Evolutionary conservation across 371 early-diverging fungal genomes (phyloP).

Genomic region (Mycotypha africana): DNA sequence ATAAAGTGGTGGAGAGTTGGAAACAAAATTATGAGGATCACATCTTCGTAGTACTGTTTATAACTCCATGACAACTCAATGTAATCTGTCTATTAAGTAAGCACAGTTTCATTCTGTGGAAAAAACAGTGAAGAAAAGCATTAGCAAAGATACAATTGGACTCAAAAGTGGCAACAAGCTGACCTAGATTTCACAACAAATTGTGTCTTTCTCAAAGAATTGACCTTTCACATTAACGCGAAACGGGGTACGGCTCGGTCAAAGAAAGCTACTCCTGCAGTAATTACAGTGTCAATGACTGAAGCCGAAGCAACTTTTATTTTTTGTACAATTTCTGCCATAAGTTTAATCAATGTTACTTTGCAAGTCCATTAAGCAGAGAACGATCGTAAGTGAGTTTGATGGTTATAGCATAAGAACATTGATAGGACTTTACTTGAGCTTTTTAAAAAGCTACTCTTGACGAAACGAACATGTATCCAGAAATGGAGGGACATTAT

Average conservation of each 20-base stretch:
- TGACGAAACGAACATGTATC: slow-evolving; percentile 19
- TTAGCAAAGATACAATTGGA: slow-evolving; percentile 17
- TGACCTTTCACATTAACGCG: slow-evolving; percentile 10
- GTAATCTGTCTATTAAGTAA: slow-evolving; percentile 16
- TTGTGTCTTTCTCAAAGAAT: slow-evolving; percentile 4
- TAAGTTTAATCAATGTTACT: slow-evolving; percentile 9
- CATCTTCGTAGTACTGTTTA: slow-evolving; percentile 13
- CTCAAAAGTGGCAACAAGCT: slow-evolving; percentile 25
- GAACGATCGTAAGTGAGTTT: slow-evolving; percentile 7
- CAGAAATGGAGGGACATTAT: slow-evolving; percentile 22
- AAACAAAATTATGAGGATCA: slow-evolving; percentile 13
- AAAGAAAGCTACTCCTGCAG: slow-evolving; percentile 6
- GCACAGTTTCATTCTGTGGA: slow-evolving; percentile 8
- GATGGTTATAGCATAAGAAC: slow-evolving; percentile 10
- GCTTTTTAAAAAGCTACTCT: slow-evolving; percentile 12
- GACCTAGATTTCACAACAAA: slow-evolving; percentile 7
- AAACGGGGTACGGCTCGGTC: slow-evolving; percentile 5
- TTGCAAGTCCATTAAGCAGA: slow-evolving; percentile 14
- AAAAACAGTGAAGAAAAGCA: slow-evolving; percentile 8
- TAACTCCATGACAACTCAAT: slow-evolving; percentile 13
- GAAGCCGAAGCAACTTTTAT: slow-evolving; percentile 11
- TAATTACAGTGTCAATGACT: slow-evolving; percentile 8
- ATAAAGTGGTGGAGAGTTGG: slow-evolving; percentile 11
- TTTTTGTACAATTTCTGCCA: slow-evolving; percentile 12
- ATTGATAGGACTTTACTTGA: slow-evolving; percentile 9